These are phyloP conservation scores for Oryza meyeriana DNA, from an alignment of 176 grass and related monocot species.

Conservation along the genomic window DNA sequence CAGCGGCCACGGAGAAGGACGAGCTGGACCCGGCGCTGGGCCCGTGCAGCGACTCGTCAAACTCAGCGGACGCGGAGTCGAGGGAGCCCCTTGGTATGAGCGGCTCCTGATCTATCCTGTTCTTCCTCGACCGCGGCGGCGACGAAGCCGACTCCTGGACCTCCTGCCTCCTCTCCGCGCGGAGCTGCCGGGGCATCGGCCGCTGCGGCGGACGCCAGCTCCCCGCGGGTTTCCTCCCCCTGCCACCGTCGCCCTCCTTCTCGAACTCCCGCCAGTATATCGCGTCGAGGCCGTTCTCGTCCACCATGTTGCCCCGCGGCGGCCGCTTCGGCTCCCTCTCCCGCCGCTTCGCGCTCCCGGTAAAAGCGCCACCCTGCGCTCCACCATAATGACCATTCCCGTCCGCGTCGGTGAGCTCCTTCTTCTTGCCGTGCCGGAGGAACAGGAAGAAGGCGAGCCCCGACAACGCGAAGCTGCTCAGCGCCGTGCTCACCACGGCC, in stretches of 20 bases:
- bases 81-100: conserved; percentile 55
- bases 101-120: conserved; percentile 58
- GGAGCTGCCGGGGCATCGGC: background rate
- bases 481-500: conserved; percentile 74
- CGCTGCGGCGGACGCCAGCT: conserved; percentile 30
- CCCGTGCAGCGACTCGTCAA: conserved; percentile 40
- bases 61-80: conserved; percentile 45
- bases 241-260: conserved; percentile 35
- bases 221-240: background rate
- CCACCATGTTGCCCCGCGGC: conserved; percentile 48
- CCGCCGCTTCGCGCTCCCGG: conserved; percentile 4
- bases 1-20: conserved; percentile 28
- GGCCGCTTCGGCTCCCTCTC: conserved; percentile 35
- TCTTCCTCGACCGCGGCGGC: conserved; percentile 36
- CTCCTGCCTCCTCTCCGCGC: conserved; percentile 24
- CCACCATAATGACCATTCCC: background rate
- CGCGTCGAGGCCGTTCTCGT: conserved; percentile 89
- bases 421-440: conserved; percentile 49
- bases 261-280: conserved; percentile 84
- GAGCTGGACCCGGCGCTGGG: conserved; percentile 39
- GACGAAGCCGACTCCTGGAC: background rate
- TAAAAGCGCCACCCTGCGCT: background rate
- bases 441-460: conserved; percentile 68
- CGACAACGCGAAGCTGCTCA: conserved; percentile 81
- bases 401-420: background rate